A percentile compares a stretch with the other conserved stretches of the same genome.
Evolutionary conservation across 1,284 basidiomycete species (phyloP).

Genomic region (Limonomyces culmigenus): DNA sequence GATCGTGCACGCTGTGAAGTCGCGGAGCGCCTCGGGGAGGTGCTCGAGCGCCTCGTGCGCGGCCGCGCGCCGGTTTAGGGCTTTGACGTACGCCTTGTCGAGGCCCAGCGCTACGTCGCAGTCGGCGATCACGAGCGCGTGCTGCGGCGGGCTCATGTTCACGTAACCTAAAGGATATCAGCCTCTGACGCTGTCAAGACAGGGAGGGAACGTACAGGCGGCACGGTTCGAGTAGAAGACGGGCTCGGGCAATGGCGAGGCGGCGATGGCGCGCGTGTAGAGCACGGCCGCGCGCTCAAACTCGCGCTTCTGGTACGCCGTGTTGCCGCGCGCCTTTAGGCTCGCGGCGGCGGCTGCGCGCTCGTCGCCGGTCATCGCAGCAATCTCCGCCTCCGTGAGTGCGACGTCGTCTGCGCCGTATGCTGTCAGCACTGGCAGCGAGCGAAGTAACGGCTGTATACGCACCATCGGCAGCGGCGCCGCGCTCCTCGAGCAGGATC

Average conservation of each 20-base stretch:
- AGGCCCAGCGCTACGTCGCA: conserved; percentile 81
- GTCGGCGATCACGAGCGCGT: conserved; percentile 79
- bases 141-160: conserved; percentile 75
- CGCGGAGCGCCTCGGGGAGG: conserved; percentile 65
- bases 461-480: conserved; percentile 16
- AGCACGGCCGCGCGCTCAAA: conserved; percentile 66
- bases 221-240: conserved; percentile 97
- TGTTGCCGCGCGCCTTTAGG: conserved; percentile 84
- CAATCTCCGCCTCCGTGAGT: conserved; percentile 37
- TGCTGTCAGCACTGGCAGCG: background rate
- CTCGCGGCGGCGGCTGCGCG: conserved; percentile 41
- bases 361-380: conserved; percentile 38
- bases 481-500: conserved; percentile 37
- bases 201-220: conserved; percentile 48
- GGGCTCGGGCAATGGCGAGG: conserved; percentile 74
- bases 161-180: conserved; percentile 52
- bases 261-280: conserved; percentile 86
- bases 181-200: background rate
- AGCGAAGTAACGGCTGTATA: conserved; percentile 15
- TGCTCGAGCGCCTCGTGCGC: conserved; percentile 72
- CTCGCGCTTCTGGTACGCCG: conserved; percentile 69
- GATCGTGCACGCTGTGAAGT: conserved; percentile 93
- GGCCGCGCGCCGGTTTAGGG: conserved; percentile 81
- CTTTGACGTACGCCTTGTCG: conserved; percentile 85
- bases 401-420: conserved; percentile 17